Evolutionary conservation across 2,329 filamentous ascomycete species (phyloP).

Genomic region (Aquanectria penicillioides): DNA sequence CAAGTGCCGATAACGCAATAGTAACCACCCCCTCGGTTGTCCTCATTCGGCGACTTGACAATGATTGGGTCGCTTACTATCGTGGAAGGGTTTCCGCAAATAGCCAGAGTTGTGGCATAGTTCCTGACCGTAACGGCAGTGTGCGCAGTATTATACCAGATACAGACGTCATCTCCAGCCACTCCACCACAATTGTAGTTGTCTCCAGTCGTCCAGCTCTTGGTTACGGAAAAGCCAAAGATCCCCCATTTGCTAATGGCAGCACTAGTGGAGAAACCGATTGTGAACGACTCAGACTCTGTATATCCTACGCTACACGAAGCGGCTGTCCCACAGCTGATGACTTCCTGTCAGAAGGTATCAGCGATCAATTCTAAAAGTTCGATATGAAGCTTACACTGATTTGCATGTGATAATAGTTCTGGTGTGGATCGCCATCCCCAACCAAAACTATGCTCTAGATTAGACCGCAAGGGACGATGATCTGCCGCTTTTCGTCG

Average conservation of each 20-base stretch:
- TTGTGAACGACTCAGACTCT: constrained; percentile 12
- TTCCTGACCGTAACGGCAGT: constrained; percentile 16
- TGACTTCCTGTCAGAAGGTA: background rate
- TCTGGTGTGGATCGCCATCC: constrained; percentile 18
- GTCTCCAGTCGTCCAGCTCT: constrained; percentile 18
- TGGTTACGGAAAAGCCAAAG: background rate
- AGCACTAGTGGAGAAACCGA: constrained; percentile 5
- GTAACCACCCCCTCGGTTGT: constrained; percentile 18
- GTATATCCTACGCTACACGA: constrained; percentile 7
- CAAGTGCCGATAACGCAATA: constrained; percentile 15
- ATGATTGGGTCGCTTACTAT: background rate
- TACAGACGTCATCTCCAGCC: constrained; percentile 7
- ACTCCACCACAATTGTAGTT: constrained; percentile 8
- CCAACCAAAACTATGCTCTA: background rate
- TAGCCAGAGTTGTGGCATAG: background rate
- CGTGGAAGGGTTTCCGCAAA: background rate
- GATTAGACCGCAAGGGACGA: constrained; percentile 3
- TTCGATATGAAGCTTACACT: background rate
- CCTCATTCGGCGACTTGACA: constrained; percentile 13
- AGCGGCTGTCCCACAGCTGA: constrained; percentile 9
- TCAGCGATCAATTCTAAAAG: background rate
- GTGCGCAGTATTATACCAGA: constrained; percentile 21
- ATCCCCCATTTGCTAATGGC: constrained; percentile 1
- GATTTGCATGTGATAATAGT: constrained; percentile 18
- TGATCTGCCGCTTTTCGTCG: constrained; percentile 1